Percentiles rank a stretch among this genome's conserved stretches.
Conservation (phyloP, 371 early-diverging fungal genomes). For the Apophysomyces ossiformis region DNA sequence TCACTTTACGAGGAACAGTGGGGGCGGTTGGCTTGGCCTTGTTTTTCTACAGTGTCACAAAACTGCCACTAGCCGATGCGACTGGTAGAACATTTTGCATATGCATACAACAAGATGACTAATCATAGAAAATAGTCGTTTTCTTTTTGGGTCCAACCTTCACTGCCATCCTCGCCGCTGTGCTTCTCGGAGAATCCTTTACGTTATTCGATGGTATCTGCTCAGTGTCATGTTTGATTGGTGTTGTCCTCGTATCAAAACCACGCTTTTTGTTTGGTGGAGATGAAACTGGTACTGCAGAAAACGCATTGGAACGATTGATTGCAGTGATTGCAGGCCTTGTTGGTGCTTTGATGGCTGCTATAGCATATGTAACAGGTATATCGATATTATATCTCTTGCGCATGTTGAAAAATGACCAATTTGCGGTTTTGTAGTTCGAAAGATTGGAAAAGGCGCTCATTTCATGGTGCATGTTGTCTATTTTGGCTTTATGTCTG, state of each 20-base stretch:
- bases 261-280: conserved; percentile 61
- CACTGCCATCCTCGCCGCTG: conserved; percentile 67
- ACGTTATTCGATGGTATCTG: conserved; percentile 57
- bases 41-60: conserved; percentile 71
- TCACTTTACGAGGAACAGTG: conserved; percentile 65
- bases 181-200: conserved; percentile 65
- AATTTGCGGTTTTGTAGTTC: conserved; percentile 35
- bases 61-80: conserved; percentile 76
- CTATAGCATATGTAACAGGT: conserved; percentile 65
- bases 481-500: conserved; percentile 74
- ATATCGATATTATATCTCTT: neutral
- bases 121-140: conserved; percentile 37
- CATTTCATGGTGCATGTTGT: conserved; percentile 76
- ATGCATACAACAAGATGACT: conserved; percentile 2
- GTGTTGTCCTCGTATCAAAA: conserved; percentile 66
- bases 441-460: conserved; percentile 64
- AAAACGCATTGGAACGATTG: conserved; percentile 16
- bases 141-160: conserved; percentile 81
- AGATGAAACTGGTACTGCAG: conserved; percentile 2
- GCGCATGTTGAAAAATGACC: neutral
- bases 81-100: conserved; percentile 47
- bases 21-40: conserved; percentile 70
- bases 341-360: conserved; percentile 59
- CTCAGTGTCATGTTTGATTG: conserved; percentile 59
- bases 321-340: conserved; percentile 52